phyloP scores from a whole-genome alignment of 495 filamentous ascomycete species.

The Penicillium coffeae region DNA sequence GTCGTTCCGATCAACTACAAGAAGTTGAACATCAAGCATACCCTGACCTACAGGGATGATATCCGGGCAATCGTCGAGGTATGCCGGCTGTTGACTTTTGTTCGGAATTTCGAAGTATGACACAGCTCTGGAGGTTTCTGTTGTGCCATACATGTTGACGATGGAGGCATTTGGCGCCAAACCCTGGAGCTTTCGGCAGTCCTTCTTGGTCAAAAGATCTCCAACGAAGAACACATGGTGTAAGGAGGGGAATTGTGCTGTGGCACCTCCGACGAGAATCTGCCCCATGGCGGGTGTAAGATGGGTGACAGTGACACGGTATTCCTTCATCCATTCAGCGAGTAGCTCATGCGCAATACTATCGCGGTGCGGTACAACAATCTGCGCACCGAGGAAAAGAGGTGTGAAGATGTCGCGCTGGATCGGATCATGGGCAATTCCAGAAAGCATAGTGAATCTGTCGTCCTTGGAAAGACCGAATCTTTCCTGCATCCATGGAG shows the following conservation, averaged over 20 bases:
- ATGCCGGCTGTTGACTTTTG: constrained; percentile 59
- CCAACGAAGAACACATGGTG: constrained; percentile 90
- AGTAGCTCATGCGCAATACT: constrained; percentile 86
- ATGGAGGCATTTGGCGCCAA: constrained; percentile 78
- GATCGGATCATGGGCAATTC: constrained; percentile 85
- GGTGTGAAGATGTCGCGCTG: constrained; percentile 94
- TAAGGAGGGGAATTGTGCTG: constrained; percentile 69
- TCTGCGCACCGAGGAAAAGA: constrained; percentile 77
- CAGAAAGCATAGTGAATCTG: constrained; percentile 79
- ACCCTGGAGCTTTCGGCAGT: constrained; percentile 73
- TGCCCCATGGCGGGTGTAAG: constrained; percentile 95
- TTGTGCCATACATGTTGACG: constrained; percentile 90
- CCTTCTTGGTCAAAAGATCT: constrained; percentile 81
- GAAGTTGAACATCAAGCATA: constrained; percentile 89
- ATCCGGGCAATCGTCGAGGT: constrained; percentile 68
- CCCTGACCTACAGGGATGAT: constrained; percentile 83
- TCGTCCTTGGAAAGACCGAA: constrained; percentile 73
- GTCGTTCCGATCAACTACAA: constrained; percentile 83
- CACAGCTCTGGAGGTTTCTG: constrained; percentile 84
- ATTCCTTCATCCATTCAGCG: constrained; percentile 85
- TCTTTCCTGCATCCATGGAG: constrained; percentile 84
- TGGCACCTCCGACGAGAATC: constrained; percentile 84
- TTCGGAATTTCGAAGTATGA: constrained; percentile 83
- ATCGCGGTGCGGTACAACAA: constrained; percentile 78
- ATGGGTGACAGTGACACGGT: constrained; percentile 79